Conservation (phyloP, 257 asterid species). For the Avicennia marina region DNA sequence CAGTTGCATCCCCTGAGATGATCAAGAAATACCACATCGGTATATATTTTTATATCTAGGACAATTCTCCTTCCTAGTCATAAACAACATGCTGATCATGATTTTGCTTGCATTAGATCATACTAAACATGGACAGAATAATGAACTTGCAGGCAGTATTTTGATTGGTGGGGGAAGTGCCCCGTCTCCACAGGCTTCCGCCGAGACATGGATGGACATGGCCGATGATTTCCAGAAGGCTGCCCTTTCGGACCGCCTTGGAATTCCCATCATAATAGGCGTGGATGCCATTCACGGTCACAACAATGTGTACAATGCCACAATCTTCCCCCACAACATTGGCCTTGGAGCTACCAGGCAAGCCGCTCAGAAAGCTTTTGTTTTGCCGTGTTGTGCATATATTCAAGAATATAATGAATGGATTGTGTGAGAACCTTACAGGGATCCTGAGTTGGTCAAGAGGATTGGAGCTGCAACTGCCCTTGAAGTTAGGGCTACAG, state of each 20-base stretch:
- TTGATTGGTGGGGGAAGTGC: constrained; percentile 25
- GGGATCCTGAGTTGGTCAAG: constrained; percentile 19
- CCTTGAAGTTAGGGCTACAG: constrained; percentile 25
- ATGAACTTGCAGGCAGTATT: constrained; percentile 30
- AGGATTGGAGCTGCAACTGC: constrained; percentile 26
- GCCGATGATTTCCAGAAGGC: constrained; percentile 25
- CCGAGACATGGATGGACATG: constrained; percentile 26
- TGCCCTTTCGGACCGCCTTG: constrained; percentile 30
- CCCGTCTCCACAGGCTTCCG: constrained; percentile 19
- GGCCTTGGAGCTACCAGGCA: constrained; percentile 21
- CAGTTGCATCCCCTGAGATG: too few relatives aligned
- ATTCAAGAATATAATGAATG: too few relatives aligned
- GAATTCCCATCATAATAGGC: constrained; percentile 31
- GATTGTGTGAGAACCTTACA: too few relatives aligned
- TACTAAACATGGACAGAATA: too few relatives aligned
- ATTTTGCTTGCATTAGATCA: too few relatives aligned
- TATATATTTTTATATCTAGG: too few relatives aligned
- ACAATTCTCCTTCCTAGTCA: too few relatives aligned
- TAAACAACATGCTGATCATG: too few relatives aligned
- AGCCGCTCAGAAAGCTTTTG: too few relatives aligned
- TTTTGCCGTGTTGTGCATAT: too few relatives aligned
- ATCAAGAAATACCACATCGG: too few relatives aligned
- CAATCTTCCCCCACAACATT: constrained; percentile 29
- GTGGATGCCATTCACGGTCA: constrained; percentile 32
- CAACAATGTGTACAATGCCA: too few relatives aligned